Conservation (phyloP, 2,329 filamentous ascomycete species). For the Aureobasidium zeae region DNA sequence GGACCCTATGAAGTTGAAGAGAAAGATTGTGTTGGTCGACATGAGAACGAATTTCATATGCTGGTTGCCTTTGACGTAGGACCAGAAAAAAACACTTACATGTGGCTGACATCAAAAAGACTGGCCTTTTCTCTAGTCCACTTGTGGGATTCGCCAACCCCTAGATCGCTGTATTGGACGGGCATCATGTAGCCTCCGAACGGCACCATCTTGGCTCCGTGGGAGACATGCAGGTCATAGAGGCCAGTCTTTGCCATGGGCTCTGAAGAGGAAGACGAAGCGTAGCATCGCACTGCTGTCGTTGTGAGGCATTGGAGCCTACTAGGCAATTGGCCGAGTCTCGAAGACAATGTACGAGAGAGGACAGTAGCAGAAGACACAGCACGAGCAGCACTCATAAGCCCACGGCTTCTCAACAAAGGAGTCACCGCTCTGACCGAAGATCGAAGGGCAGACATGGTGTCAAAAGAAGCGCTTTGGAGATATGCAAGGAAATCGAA, state of each 20-base stretch:
- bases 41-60: not conserved
- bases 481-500: not conserved
- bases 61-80: not conserved
- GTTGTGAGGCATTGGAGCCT: not conserved
- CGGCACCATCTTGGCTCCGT: conserved; percentile 90
- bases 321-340: not conserved
- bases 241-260: conserved; percentile 51
- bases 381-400: no score
- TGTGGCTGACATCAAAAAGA: conserved; percentile 92
- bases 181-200: conserved; percentile 93
- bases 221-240: conserved; percentile 65
- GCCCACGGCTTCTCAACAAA: no score
- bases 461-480: not conserved
- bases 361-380: not conserved
- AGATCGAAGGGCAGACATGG: conserved; percentile 3
- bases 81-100: conserved; percentile 41
- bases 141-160: conserved; percentile 74
- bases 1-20: conserved; percentile 47
- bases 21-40: conserved; percentile 15
- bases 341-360: not conserved
- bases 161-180: conserved; percentile 70
- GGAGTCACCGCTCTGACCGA: not conserved
- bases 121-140: conserved; percentile 85
- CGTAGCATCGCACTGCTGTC: conserved; percentile 5
- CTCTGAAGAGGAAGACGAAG: conserved; percentile 1